A percentile compares a stretch with the other conserved stretches of the same genome.
Conservation (phyloP, 2,329 filamentous ascomycete genomes). For the Alternaria metachromatica region DNA sequence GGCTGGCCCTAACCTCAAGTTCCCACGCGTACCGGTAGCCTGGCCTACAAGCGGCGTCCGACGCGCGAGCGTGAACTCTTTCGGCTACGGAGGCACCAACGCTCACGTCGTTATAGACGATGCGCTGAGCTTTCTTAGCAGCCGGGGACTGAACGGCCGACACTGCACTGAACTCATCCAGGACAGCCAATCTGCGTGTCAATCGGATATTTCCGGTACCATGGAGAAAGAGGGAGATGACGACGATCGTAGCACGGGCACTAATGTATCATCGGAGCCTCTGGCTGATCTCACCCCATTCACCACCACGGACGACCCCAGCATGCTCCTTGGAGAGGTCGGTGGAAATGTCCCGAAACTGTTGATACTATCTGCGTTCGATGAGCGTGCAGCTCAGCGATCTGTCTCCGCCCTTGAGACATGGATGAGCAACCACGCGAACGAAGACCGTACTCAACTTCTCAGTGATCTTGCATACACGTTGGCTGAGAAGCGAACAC, state of each 20-base stretch:
- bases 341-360: neutral
- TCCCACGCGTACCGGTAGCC: slow-evolving; percentile 5
- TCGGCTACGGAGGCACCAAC: slow-evolving; percentile 37
- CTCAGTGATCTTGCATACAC: slow-evolving; percentile 19
- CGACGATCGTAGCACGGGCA: neutral
- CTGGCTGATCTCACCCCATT: neutral
- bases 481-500: slow-evolving; percentile 8
- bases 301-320: neutral
- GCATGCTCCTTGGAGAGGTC: neutral
- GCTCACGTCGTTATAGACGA: slow-evolving; percentile 28
- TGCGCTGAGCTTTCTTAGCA: slow-evolving; percentile 7
- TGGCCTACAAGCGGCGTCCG: slow-evolving; percentile 21
- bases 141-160: neutral
- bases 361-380: slow-evolving; percentile 12
- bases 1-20: slow-evolving; percentile 13
- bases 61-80: slow-evolving; percentile 34
- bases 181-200: neutral
- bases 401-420: neutral
- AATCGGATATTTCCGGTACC: neutral
- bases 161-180: slow-evolving; percentile 2
- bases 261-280: neutral
- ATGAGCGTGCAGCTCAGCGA: slow-evolving; percentile 10
- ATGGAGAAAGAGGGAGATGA: neutral
- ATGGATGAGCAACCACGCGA: slow-evolving; percentile 3
- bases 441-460: neutral